These are phyloP conservation scores for Elsinoe perseae DNA, from an alignment of 2,329 filamentous ascomycete species.

Conservation along the genomic window DNA sequence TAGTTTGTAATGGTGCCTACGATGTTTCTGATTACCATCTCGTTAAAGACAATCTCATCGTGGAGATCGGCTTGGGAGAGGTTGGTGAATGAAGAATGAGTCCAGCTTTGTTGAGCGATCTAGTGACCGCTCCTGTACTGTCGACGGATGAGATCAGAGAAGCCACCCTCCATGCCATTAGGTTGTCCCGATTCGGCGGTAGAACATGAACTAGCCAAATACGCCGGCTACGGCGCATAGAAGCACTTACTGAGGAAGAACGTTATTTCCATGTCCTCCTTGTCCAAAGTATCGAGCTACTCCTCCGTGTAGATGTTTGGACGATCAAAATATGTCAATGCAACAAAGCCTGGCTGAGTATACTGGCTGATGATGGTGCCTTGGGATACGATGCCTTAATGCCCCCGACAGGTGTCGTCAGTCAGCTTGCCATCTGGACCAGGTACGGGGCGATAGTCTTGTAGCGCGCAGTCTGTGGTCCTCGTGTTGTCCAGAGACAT, in stretches of 20 bases:
- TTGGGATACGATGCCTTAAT: not conserved
- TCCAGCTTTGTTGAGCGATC: constrained; percentile 16
- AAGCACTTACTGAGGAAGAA: constrained; percentile 73
- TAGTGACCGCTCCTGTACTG: constrained; percentile 13
- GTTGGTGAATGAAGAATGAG: not conserved
- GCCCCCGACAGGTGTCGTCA: not conserved
- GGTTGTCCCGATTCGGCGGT: not conserved
- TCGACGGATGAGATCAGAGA: not conserved
- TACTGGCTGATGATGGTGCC: constrained; percentile 12
- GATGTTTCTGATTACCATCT: constrained; percentile 13
- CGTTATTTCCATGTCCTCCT: constrained; percentile 63
- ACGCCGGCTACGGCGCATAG: too few relatives aligned
- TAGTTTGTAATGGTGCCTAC: constrained; percentile 15
- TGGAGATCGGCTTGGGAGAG: constrained; percentile 7
- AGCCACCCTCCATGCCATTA: not conserved
- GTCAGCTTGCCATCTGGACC: not conserved
- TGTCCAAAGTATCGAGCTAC: constrained; percentile 60
- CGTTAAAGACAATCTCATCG: constrained; percentile 8
- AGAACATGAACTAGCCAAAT: too few relatives aligned
- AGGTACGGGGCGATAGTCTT: too few relatives aligned
- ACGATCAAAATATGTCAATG: constrained; percentile 80
- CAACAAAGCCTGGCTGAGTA: constrained; percentile 47
- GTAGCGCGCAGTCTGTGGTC: too few relatives aligned
- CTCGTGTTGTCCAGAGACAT: too few relatives aligned
- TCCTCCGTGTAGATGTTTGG: constrained; percentile 64